Evolutionary conservation across 352 stramenopile species (phyloP).

Genomic region (Phytophthora constricta): DNA sequence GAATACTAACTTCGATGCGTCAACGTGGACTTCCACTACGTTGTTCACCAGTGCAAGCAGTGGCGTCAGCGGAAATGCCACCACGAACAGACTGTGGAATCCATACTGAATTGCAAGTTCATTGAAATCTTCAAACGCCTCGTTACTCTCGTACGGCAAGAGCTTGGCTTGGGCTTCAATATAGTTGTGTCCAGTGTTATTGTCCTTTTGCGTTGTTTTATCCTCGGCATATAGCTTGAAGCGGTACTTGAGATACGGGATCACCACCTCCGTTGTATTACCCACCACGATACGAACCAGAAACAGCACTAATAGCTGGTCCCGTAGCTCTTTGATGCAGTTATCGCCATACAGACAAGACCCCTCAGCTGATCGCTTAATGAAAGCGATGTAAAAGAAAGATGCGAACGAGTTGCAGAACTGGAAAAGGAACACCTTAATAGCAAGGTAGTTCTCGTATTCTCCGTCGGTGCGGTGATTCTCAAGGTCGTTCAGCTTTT

Average conservation of each 20-base stretch:
- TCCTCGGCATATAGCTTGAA: constrained; percentile 50
- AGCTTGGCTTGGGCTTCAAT: constrained; percentile 79
- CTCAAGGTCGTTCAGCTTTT: constrained; percentile 93
- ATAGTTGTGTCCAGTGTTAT: constrained; percentile 54
- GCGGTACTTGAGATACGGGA: constrained; percentile 79
- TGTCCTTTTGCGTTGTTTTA: constrained; percentile 18
- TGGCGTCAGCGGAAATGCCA: constrained; percentile 91
- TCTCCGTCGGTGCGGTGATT: constrained; percentile 90
- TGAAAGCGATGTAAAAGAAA: constrained; percentile 94
- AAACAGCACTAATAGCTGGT: constrained; percentile 91
- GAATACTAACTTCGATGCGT: constrained; percentile 69
- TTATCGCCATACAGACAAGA: constrained; percentile 77
- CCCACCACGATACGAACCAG: constrained; percentile 91
- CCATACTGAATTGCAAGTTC: constrained; percentile 93
- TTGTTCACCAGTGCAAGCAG: constrained; percentile 90
- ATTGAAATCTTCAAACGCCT: constrained; percentile 88
- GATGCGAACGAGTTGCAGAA: constrained; percentile 97
- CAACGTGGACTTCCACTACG: constrained; percentile 90
- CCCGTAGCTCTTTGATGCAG: constrained; percentile 86
- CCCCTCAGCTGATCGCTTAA: constrained; percentile 52
- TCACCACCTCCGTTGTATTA: constrained; percentile 84
- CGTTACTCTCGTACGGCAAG: constrained; percentile 69
- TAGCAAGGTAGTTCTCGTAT: constrained; percentile 93
- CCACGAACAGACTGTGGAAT: constrained; percentile 94
- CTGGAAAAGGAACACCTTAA: constrained; percentile 98